Percentiles rank a stretch among this genome's conserved stretches.
Conservation (phyloP, 805 yeast genomes). For the Brettanomyces nanus region DNA sequence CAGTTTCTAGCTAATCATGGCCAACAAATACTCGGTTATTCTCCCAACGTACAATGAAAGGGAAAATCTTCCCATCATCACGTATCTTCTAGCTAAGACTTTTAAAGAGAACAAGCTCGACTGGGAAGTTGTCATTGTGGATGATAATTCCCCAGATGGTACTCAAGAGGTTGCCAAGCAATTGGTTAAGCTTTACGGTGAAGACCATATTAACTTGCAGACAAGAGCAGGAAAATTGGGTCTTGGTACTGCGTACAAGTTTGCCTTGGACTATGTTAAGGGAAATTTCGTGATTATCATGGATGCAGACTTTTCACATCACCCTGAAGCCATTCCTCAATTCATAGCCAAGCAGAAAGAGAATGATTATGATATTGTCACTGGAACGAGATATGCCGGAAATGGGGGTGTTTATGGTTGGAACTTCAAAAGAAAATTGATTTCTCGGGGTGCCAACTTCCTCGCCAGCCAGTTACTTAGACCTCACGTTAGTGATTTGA, state of each 20-base stretch:
- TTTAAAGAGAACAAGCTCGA: conserved; percentile 46
- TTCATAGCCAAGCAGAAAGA: conserved; percentile 57
- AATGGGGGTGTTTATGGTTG: conserved; percentile 80
- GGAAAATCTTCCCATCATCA: conserved; percentile 58
- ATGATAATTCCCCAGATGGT: conserved; percentile 76
- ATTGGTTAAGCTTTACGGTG: conserved; percentile 49
- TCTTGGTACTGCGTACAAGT: conserved; percentile 73
- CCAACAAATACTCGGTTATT: conserved; percentile 60
- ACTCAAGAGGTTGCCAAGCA: conserved; percentile 66
- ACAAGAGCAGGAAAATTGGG: conserved; percentile 75
- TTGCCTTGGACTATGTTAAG: conserved; percentile 61
- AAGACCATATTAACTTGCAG: conserved; percentile 51
- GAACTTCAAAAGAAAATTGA: conserved; percentile 73
- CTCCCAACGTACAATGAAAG: conserved; percentile 74
- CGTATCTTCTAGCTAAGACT: conserved; percentile 61
- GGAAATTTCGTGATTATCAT: conserved; percentile 72
- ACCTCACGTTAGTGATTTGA: conserved; percentile 66
- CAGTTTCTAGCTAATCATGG: too few relatives aligned
- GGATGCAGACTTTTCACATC: conserved; percentile 83
- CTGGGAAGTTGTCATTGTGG: conserved; percentile 76
- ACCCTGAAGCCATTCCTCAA: conserved; percentile 72
- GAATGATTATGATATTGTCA: conserved; percentile 40
- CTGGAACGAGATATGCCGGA: conserved; percentile 65
- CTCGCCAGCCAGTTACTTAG: conserved; percentile 63
- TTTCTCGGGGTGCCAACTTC: conserved; percentile 74